Base-by-base conservation (phyloP, 805 yeast species). In the Lachancea mirantina region DNA sequence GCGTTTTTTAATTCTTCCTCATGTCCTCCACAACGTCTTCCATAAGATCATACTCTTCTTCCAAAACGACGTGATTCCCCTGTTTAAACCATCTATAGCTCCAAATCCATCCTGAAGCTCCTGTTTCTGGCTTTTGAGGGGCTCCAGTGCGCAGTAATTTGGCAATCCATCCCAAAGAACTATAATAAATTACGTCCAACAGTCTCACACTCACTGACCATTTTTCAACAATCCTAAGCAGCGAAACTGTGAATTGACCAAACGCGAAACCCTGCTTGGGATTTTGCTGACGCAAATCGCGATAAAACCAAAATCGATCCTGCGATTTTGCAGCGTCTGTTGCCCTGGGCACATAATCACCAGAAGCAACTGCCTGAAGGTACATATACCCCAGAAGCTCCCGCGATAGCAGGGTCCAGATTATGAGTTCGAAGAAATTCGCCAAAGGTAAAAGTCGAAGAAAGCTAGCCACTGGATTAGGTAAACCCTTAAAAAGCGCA, bases 41-140 rank as follows among this genome's bases (percentile, higher is more conserved):
- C 26, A 45, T 23, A 23, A 45, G 28, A 26, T 45, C 50, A 32
- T 45, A 45, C 10, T 41, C 50, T 27, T 45, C 46, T 4, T 25
- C 34, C 18, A 11, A 13, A 16, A 10, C 20, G 10, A 24, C 19
- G 18, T n/a, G 8, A 8, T 14, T 10, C 16, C 25, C n/a, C 15
- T 17, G 23, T 28, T 19, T 26, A 22, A 26, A 26, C 31, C 33
- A 27, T 13, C 23, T 21, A 28, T 22, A 27, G 23, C 20, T 8
- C 36, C 36, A 33, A 9, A 14, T 11, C 36, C 36, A 33, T 11
- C 24, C 16, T 23, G 10, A n/a, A 23, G 26, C 14, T 6, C 13
- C 13, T 19, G 28, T 10, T 7, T 9, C 34, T n/a, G 22, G 19
- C 10, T 17, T 5, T 11, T 31, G 15, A 14, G 13, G 13, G 8